Percentiles rank a stretch among this genome's conserved stretches.
These are phyloP conservation scores for Auricularia auricula-judae DNA, from an alignment of 768 basidiomycete genomes.

Conservation along the genomic window DNA sequence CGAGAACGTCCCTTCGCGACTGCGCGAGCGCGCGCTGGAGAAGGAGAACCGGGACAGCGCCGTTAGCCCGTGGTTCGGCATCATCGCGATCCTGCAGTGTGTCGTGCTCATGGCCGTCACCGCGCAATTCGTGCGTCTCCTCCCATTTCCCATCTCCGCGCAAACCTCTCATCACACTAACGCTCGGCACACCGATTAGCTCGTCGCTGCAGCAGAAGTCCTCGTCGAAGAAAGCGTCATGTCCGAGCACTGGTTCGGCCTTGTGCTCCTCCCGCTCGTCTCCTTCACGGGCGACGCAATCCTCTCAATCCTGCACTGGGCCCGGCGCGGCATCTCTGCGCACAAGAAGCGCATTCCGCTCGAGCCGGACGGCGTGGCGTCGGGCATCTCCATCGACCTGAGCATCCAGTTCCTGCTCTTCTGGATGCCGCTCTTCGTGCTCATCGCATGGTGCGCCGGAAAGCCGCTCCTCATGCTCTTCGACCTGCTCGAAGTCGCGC, in stretches of 20 bases:
- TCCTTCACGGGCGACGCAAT: conserved; percentile 59
- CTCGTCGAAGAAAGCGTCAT: conserved; percentile 35
- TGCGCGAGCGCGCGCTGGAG: conserved; percentile 17
- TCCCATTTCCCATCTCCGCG: neutral
- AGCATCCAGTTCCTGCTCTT: conserved; percentile 69
- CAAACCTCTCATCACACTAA: neutral
- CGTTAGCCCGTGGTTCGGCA: conserved; percentile 55
- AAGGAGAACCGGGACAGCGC: conserved; percentile 13
- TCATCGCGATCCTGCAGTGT: conserved; percentile 37
- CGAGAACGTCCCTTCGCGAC: conserved; percentile 23
- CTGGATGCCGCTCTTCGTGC: conserved; percentile 65
- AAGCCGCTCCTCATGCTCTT: conserved; percentile 58
- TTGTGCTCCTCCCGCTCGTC: conserved; percentile 59
- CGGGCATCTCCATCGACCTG: conserved; percentile 47
- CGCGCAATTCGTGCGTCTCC: conserved; percentile 49
- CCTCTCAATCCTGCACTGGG: conserved; percentile 49
- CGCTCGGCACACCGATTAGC: conserved; percentile 38
- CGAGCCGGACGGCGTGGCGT: neutral
- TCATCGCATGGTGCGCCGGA: conserved; percentile 55
- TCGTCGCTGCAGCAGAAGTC: conserved; percentile 53
- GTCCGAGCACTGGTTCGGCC: conserved; percentile 59
- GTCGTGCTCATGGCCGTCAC: conserved; percentile 57
- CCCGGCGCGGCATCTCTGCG: conserved; percentile 29
- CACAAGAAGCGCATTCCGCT: conserved; percentile 24
- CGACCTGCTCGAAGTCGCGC: conserved; percentile 50